phyloP scores from a whole-genome alignment of 495 filamentous ascomycete genomes.

The Penicillium longicatenatum region DNA sequence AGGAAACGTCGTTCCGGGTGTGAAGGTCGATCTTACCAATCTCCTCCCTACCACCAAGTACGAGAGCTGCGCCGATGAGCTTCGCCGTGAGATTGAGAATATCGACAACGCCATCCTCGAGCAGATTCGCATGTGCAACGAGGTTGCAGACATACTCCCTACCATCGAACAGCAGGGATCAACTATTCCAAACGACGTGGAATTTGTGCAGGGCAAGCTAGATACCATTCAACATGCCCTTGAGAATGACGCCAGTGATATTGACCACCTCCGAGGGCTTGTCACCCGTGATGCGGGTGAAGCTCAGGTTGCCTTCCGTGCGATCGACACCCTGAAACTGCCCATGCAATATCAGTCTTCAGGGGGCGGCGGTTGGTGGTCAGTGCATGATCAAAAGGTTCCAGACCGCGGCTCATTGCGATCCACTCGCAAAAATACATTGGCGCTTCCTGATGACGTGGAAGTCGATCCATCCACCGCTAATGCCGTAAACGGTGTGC shows the following conservation, averaged over 20 bases:
- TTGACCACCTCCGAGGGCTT: constrained; percentile 63
- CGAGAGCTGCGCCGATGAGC: constrained; percentile 78
- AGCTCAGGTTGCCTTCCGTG: constrained; percentile 72
- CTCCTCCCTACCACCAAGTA: constrained; percentile 86
- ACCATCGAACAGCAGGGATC: constrained; percentile 63
- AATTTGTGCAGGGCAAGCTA: constrained; percentile 69
- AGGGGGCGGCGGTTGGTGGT: constrained; percentile 48
- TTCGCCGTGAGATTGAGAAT: constrained; percentile 73
- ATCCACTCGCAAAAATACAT: constrained; percentile 45
- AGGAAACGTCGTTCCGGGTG: constrained; percentile 58
- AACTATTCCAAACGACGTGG: constrained; percentile 72
- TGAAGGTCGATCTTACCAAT: constrained; percentile 74
- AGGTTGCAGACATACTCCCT: constrained; percentile 50
- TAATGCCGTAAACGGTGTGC: constrained; percentile 42
- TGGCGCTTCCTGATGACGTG: constrained; percentile 57
- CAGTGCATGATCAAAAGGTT: constrained; percentile 45
- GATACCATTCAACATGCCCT: constrained; percentile 73
- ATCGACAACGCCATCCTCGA: constrained; percentile 74
- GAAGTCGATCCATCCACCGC: constrained; percentile 55
- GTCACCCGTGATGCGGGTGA: constrained; percentile 69
- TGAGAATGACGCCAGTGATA: constrained; percentile 69
- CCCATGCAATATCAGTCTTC: constrained; percentile 69
- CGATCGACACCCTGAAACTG: constrained; percentile 73
- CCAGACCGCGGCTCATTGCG: constrained; percentile 42
- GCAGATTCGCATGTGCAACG: constrained; percentile 61